Evolutionary conservation across 2,329 filamentous ascomycete genomes (phyloP), one percentile per base, ranked within the genome.

Genomic region (Claviceps sp.): DNA sequence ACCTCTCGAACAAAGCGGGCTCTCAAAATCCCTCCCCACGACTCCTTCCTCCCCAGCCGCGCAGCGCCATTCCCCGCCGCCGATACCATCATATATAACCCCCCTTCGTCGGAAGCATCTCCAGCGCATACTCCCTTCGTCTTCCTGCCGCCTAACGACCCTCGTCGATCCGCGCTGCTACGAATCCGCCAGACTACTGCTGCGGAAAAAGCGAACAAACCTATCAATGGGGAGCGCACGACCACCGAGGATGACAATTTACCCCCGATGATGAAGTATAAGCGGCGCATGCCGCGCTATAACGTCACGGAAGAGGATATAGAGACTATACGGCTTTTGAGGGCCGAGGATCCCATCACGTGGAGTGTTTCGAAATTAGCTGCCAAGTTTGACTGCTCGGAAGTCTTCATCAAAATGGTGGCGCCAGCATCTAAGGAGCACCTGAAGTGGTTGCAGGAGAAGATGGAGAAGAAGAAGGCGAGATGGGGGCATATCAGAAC

Each of bases 41-140:
- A 75, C 40, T 79, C 78, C 58, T 84, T 84, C 66, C 67, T 79
- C 42, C 69, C 63, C 57, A 67, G 62, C 55, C 64, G 65, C 50
- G 55, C 60, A 45, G 43, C 57, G 42, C 54, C 63, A 38, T 63
- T 65, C 53, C 57, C 65, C 43, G 59, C 61, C 57, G 59, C 59
- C 57, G 61, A 66, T 56, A 61, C 67, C 57, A 74, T 80, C 62
- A 72, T 80, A 62, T 79, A 76, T 69, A 79, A 78, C 67, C 77
- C 77, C 42, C 77, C 77, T 26, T 67, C 75, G 16, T 71, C 76
- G 9, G 69, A 72, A 52, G 69, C 76, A 3, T 75, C 77, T n/a
- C 78, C 81, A 53, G 73, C 72, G 60, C 76, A 84, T 68, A 84
- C 81, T n/a, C 81, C 81, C 52, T 76, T 81, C 67, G 77, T 81